phyloP scores from a whole-genome alignment of 2,329 filamentous ascomycete species.

The Corniculantispora saksenae region DNA sequence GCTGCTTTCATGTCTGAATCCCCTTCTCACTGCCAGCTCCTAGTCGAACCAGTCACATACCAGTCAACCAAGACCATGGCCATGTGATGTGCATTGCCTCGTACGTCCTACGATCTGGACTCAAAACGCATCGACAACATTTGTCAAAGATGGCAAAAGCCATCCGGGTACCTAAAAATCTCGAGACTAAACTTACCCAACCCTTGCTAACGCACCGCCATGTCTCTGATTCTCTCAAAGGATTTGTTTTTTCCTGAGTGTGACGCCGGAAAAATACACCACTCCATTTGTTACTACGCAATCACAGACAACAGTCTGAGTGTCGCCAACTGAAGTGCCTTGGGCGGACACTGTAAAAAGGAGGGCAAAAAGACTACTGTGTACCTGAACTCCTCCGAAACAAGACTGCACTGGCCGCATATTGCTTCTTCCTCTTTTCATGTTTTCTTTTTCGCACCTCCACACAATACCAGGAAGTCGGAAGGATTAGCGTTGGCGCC shows the following conservation, averaged over 20 bases:
- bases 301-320: slow-evolving; percentile 4
- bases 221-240: neutral
- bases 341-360: too few relatives aligned
- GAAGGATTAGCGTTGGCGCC: slow-evolving; percentile 1
- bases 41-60: neutral
- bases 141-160: neutral
- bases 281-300: neutral
- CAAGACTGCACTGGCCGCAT: neutral
- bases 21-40: neutral
- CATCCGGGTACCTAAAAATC: slow-evolving; percentile 7
- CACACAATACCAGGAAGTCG: neutral
- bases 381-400: neutral
- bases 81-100: neutral
- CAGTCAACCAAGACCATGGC: neutral
- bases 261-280: neutral
- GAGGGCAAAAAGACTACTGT: neutral
- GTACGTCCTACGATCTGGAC: neutral
- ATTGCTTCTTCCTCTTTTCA: neutral
- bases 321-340: neutral
- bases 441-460: neutral
- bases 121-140: neutral
- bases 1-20: neutral
- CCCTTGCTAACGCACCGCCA: neutral
- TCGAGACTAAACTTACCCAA: neutral
- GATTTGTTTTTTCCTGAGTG: neutral